phyloP scores from a whole-genome alignment of 768 basidiomycete species.

The Pisolithus orientalis region DNA sequence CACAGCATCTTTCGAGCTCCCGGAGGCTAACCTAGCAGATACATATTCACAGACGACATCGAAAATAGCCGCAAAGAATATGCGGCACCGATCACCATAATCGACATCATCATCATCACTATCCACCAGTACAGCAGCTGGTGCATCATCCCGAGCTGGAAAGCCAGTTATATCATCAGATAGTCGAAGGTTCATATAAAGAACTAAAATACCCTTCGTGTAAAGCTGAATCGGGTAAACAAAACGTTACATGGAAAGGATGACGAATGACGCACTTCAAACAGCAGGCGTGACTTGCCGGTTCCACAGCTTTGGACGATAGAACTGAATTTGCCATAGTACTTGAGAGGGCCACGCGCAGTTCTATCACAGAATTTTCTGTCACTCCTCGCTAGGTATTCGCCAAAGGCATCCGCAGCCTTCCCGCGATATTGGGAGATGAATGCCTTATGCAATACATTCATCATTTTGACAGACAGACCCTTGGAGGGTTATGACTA shows the following conservation, averaged over 20 bases:
- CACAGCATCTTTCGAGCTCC: too few species aligned
- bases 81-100: constrained; percentile 5
- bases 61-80: constrained; percentile 14
- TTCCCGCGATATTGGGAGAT: not conserved
- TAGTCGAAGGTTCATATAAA: constrained; percentile 13
- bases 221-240: constrained; percentile 1
- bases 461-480: too few species aligned
- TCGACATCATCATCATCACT: not conserved
- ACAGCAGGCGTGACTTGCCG: constrained; percentile 14
- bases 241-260: not conserved
- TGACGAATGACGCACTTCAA: not conserved
- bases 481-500: too few species aligned
- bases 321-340: constrained; percentile 9
- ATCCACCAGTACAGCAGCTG: constrained; percentile 8
- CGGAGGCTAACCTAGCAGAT: not conserved
- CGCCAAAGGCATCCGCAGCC: constrained; percentile 5
- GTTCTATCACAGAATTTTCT: not conserved
- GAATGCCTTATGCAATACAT: not conserved
- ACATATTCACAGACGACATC: not conserved
- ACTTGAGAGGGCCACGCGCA: not conserved
- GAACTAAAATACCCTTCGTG: constrained; percentile 8
- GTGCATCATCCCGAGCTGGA: constrained; percentile 9
- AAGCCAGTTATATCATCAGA: constrained; percentile 4
- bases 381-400: not conserved
- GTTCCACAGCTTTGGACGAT: constrained; percentile 16